phyloP scores from a whole-genome alignment of 768 basidiomycete species.

The Scleroderma bovista region DNA sequence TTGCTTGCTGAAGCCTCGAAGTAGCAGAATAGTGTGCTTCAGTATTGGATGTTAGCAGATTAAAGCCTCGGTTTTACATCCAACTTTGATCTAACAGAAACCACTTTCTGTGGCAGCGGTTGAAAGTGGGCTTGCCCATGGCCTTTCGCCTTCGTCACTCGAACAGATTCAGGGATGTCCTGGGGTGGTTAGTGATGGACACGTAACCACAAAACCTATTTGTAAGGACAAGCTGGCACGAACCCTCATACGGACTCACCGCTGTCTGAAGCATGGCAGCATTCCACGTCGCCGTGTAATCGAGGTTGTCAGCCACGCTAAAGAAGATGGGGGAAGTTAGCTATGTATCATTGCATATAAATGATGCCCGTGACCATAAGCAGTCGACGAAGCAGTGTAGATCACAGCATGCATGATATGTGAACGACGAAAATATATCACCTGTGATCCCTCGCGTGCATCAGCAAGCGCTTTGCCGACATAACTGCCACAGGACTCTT shows the following conservation, averaged over 20 bases:
- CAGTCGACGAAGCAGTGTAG: no score
- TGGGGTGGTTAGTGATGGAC: no score
- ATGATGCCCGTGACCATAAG: no score
- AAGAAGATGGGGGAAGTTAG: not conserved
- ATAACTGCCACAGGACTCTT: slow-evolving; percentile 79
- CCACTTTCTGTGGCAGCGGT: not conserved
- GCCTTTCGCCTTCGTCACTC: slow-evolving; percentile 1
- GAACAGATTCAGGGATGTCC: slow-evolving; percentile 7
- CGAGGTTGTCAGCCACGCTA: slow-evolving; percentile 42
- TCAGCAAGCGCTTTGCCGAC: slow-evolving; percentile 72
- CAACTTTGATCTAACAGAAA: not conserved
- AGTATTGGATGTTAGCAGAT: no score
- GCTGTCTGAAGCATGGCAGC: slow-evolving; percentile 43
- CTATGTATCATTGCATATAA: not conserved
- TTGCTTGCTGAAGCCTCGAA: no score
- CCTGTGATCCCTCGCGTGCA: slow-evolving; percentile 78
- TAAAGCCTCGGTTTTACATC: not conserved
- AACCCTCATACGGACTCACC: slow-evolving; percentile 26
- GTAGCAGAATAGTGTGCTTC: no score
- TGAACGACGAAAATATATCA: slow-evolving; percentile 16
- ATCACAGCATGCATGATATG: not conserved
- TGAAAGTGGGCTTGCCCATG: not conserved
- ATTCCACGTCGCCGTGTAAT: slow-evolving; percentile 58
- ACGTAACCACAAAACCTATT: not conserved
- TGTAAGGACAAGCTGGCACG: not conserved